Evolutionary conservation across 441 rosid genomes (phyloP), one percentile per base, ranked within the genome.

Genomic region (Euphorbia corollata): DNA sequence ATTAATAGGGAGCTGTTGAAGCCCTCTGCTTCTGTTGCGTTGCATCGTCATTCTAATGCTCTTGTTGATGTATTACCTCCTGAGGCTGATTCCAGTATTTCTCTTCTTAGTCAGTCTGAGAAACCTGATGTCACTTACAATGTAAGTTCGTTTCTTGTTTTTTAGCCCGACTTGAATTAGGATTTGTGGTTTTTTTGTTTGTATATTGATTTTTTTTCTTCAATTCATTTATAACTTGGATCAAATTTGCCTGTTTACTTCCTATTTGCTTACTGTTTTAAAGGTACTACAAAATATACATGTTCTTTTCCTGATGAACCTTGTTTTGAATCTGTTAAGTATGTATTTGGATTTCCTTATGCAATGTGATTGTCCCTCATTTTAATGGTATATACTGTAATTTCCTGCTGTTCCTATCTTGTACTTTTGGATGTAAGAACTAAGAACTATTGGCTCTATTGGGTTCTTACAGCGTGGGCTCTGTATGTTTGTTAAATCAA

Each of bases 51-150:
- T 76, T 89, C 96, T 0, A 94, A 94, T 56, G 97, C 97, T 22
- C 96, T 94, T 8, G 99, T 94, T 18, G 99, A 94, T 71, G 97
- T 94, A 0, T 83, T 94, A 66, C 99, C 99, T 4, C 99, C 99
- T 10, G 99, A 94, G 80, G 97, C 99, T 0, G 99, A 94, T 77
- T 94, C 99, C 15, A 91, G 97, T 61, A 94, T 94, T 71, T 94
- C 99, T 20, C 87, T 94, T 15, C 97, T 94, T 8, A 85, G 90
- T 73, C 99, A 94, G 83, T 89, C 96, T 2, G 99, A 94, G 87
- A 94, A 94, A 75, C 99, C 99, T 7, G 99, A 94, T 45, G 99
- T 94, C 65, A 77, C 94, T 39, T 94, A 94, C 63, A 89, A 85
- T 72, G 99, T 91, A 67, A 79, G 79, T 71, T 32, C 1, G 1